Percentiles rank a stretch among this genome's conserved stretches.
phyloP scores from a whole-genome alignment of 371 early-diverging fungal genomes.

The Sporodiniella umbellata region DNA sequence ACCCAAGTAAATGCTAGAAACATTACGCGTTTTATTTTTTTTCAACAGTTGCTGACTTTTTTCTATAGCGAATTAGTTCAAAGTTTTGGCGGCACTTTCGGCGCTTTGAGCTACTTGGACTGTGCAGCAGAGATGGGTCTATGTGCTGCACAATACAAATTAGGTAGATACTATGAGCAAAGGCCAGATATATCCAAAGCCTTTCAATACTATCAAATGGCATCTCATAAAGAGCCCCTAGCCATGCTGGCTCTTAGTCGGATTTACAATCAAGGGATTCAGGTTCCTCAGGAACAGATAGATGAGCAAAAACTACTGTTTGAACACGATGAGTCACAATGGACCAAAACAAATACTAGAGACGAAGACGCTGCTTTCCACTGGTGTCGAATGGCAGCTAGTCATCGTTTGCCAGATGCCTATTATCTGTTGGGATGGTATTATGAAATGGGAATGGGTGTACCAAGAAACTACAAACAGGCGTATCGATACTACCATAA shows the following conservation, averaged over 20 bases:
- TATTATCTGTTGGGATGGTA: slow-evolving; percentile 42
- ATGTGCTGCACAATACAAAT: slow-evolving; percentile 23
- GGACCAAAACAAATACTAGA: slow-evolving; percentile 21
- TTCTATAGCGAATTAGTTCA: slow-evolving; percentile 20
- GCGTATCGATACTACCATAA: slow-evolving; percentile 31
- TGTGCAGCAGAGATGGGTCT: slow-evolving; percentile 33
- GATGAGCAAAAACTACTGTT: slow-evolving; percentile 13
- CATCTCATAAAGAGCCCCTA: slow-evolving; percentile 20
- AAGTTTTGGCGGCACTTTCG: slow-evolving; percentile 30
- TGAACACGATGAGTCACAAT: slow-evolving; percentile 36
- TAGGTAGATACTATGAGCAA: slow-evolving; percentile 27
- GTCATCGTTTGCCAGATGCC: slow-evolving; percentile 32
- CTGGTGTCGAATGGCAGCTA: slow-evolving; percentile 46
- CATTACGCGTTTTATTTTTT: neutral
- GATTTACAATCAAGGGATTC: slow-evolving; percentile 32
- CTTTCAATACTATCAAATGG: slow-evolving; percentile 24
- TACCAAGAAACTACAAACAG: slow-evolving; percentile 25
- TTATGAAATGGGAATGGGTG: slow-evolving; percentile 47
- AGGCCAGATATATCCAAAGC: slow-evolving; percentile 27
- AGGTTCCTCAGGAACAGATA: slow-evolving; percentile 27
- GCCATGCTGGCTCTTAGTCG: slow-evolving; percentile 35
- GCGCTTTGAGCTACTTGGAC: slow-evolving; percentile 28
- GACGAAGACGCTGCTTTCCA: slow-evolving; percentile 49
- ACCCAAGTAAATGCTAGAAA: slow-evolving; percentile 24
- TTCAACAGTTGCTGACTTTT: neutral